Percentiles rank a stretch among this genome's conserved stretches.
Conservation (phyloP, 495 filamentous ascomycete genomes). For the Mycothermus thermophilus region DNA sequence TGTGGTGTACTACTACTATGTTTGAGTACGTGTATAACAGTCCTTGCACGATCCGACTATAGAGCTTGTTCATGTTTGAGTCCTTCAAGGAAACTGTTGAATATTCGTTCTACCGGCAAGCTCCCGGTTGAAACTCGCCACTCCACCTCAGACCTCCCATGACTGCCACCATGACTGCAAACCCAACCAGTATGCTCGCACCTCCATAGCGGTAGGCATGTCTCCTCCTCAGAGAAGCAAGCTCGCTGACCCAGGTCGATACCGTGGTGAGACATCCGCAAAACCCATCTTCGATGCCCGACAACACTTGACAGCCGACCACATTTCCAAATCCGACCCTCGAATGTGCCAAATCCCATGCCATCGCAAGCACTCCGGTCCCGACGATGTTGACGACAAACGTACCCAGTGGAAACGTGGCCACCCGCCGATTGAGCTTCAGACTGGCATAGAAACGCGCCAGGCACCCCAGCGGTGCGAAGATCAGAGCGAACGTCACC, state of each 20-base stretch:
- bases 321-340: constrained; percentile 18
- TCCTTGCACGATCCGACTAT: too few relatives aligned
- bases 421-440: constrained; percentile 48
- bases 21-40: too few relatives aligned
- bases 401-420: constrained; percentile 75
- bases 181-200: constrained; percentile 46
- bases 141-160: constrained; percentile 75
- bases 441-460: constrained; percentile 58
- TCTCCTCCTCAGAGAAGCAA: constrained; percentile 49
- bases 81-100: too few relatives aligned
- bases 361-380: constrained; percentile 48
- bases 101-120: constrained; percentile 2
- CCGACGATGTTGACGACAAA: constrained; percentile 75
- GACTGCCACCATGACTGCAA: constrained; percentile 56
- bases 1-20: too few relatives aligned
- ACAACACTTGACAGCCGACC: constrained; percentile 65
- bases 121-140: constrained; percentile 35
- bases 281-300: constrained; percentile 80
- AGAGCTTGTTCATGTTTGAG: too few relatives aligned
- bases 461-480: constrained; percentile 73
- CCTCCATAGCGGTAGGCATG: constrained; percentile 67
- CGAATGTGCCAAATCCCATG: constrained; percentile 59
- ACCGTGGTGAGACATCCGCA: constrained; percentile 84
- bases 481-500: constrained; percentile 64
- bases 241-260: constrained; percentile 80